Evolutionary conservation across 106 monocot species (phyloP).

Genomic region (Dendrobium catenatum): DNA sequence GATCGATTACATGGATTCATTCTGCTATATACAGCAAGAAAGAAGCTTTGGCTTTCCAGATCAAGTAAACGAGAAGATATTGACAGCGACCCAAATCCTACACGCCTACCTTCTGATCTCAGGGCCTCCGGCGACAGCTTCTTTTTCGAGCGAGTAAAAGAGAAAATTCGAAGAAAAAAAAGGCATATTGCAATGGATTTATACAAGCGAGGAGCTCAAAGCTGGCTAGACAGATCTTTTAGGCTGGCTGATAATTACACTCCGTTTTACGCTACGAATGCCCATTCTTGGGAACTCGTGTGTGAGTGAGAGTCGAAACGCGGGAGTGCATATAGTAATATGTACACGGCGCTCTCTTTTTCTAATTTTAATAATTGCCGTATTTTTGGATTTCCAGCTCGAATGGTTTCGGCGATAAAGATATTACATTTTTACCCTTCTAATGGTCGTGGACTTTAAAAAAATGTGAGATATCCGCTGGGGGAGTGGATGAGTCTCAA

Average conservation of each 20-base stretch:
- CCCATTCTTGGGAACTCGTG: not conserved
- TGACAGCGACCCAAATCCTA: not conserved
- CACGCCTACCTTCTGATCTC: not conserved
- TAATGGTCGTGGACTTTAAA: not conserved
- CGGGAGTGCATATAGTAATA: not conserved
- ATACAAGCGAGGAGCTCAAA: not conserved
- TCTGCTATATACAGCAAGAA: not conserved
- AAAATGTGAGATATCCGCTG: not conserved
- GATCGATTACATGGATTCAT: conserved; percentile 2
- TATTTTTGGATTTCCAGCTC: not conserved
- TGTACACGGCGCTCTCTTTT: not conserved
- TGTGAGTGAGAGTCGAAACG: not conserved
- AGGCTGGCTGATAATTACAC: not conserved
- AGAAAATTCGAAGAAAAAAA: not conserved
- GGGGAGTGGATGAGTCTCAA: conserved; percentile 3
- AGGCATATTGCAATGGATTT: not conserved
- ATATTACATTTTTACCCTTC: not conserved
- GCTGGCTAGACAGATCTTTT: not conserved
- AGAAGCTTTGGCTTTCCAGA: not conserved
- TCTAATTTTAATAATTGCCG: not conserved
- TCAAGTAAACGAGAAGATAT: not conserved
- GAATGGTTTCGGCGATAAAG: not conserved
- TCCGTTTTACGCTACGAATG: not conserved
- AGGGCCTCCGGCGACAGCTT: not conserved
- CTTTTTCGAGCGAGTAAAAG: not conserved